Base-by-base conservation (phyloP, 331 rosid genomes). In the Malus hybrid region DNA sequence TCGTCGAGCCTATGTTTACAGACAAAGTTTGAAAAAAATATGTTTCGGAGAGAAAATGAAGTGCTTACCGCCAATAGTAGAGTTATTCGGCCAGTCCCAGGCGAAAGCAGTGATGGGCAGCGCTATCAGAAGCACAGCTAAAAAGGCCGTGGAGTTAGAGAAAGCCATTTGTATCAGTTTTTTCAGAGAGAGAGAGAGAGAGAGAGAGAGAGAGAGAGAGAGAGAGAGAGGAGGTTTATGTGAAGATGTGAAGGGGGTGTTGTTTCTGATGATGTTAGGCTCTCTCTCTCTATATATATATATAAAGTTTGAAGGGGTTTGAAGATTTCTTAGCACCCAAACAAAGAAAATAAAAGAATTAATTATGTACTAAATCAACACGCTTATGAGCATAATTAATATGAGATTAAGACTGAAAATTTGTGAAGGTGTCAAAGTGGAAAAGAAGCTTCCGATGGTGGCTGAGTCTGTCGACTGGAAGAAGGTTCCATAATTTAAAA, bases 141-240 rank as follows among this genome's bases (percentile, higher is more conserved):
- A 2, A 58, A 89, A 50, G 30, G 71, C 78, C 67, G 84, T 61
- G 19, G 80, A 74, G 18, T 16, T 81, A n/a, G 71, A 81, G 74
- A 85, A 86, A 80, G 79, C 86, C 97, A 91, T 86, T 56, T 55
- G 34, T 71, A 78, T 61, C 20, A 44, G 36, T 29, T 28, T 36
- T 39, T 39, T 3, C 1, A 36, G 0, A 36, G 3, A 36, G 42
- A 34, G 42, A 36, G 10, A 7, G 42, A 36, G 42, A 8, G 44
- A 36, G 44, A 8, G 42, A 34, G 42, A 7, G 42, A 42, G 13
- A 10, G 46, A 10, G 46, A 42, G 46, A 10, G 16, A 26, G 46
- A 62, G 50, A 42, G 46, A 10, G 44, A 68, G 7, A n/a, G 56
- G 42, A 60, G 68, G 12, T 34, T 14, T 16, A 42, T 6, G 50